Percentiles rank a stretch among this genome's conserved stretches.
Conservation (phyloP, 768 basidiomycete species). For the Phylloporus arenicola region DNA sequence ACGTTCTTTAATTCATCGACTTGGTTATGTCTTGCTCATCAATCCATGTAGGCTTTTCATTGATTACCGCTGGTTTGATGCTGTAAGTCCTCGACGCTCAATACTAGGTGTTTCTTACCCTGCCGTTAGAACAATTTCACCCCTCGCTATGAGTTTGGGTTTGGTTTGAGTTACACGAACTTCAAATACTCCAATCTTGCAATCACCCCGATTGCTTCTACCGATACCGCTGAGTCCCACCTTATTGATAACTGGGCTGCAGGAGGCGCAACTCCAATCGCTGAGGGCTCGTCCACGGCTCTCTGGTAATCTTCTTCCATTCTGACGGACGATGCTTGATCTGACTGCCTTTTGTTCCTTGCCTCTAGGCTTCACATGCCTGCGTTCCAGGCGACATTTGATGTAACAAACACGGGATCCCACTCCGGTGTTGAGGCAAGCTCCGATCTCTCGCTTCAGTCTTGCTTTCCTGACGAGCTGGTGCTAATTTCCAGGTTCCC, state of each 20-base stretch:
- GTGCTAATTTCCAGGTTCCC: slow-evolving; percentile 43
- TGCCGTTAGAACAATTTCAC: slow-evolving; percentile 52
- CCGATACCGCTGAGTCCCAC: slow-evolving; percentile 29
- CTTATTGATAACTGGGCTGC: slow-evolving; percentile 50
- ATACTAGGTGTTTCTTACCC: not conserved
- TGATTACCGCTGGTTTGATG: slow-evolving; percentile 70
- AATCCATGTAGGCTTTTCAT: slow-evolving; percentile 43
- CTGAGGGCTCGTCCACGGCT: slow-evolving; percentile 55
- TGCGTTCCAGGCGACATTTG: slow-evolving; percentile 56
- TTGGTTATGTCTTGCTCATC: not conserved
- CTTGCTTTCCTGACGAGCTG: no score
- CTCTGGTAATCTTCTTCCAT: slow-evolving; percentile 42
- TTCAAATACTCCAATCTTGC: slow-evolving; percentile 66
- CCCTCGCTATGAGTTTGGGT: slow-evolving; percentile 87
- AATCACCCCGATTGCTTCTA: slow-evolving; percentile 37
- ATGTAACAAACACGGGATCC: slow-evolving; percentile 58
- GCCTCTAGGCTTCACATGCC: slow-evolving; percentile 57
- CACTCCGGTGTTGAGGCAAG: slow-evolving; percentile 62
- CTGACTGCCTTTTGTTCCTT: not conserved
- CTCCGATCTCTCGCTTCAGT: not conserved
- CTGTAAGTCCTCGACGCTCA: slow-evolving; percentile 36
- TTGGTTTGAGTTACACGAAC: slow-evolving; percentile 79
- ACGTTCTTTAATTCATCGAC: not conserved
- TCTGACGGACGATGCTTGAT: not conserved
- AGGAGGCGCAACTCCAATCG: slow-evolving; percentile 50